Percentiles rank a stretch among this genome's conserved stretches.
phyloP scores from a whole-genome alignment of 2,329 filamentous ascomycete genomes.

The Beauveria rudraprayagi region DNA sequence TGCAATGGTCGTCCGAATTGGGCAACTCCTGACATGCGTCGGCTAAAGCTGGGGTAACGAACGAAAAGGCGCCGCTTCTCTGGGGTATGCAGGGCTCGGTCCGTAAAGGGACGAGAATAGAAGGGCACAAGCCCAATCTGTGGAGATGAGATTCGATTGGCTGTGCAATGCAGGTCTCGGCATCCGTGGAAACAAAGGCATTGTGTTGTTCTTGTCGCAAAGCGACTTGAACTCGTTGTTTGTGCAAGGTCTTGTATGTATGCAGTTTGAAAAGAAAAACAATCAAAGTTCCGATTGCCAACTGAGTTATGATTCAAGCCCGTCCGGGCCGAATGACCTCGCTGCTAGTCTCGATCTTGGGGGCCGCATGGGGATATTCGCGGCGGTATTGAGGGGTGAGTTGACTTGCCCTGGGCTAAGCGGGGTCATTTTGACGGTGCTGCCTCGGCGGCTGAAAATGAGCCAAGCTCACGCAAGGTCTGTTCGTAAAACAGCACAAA shows the following conservation, averaged over 20 bases:
- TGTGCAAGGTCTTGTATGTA: neutral
- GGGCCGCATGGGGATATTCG: constrained; percentile 8
- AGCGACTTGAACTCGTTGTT: neutral
- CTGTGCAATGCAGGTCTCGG: neutral
- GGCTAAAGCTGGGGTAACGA: constrained; percentile 9
- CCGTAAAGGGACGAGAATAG: neutral
- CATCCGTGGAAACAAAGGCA: neutral
- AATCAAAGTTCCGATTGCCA: too few relatives aligned
- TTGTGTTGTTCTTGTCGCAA: neutral
- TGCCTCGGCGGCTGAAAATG: neutral
- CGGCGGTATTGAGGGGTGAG: constrained; percentile 6
- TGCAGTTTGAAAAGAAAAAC: too few relatives aligned
- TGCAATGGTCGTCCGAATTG: neutral
- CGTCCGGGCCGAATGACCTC: neutral
- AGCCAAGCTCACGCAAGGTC: neutral
- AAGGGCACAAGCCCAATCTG: neutral
- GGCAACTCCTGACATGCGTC: constrained; percentile 3
- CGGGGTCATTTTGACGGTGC: neutral
- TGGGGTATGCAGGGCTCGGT: constrained; percentile 1
- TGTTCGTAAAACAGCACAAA: neutral
- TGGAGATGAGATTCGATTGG: neutral
- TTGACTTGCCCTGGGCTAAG: neutral
- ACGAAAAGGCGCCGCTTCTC: neutral
- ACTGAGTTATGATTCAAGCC: neutral
- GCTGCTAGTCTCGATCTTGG: constrained; percentile 3